Percentiles rank a stretch among this genome's conserved stretches.
Evolutionary conservation across 169 alveolate species (phyloP).

Genomic region (Fabrea salina): DNA sequence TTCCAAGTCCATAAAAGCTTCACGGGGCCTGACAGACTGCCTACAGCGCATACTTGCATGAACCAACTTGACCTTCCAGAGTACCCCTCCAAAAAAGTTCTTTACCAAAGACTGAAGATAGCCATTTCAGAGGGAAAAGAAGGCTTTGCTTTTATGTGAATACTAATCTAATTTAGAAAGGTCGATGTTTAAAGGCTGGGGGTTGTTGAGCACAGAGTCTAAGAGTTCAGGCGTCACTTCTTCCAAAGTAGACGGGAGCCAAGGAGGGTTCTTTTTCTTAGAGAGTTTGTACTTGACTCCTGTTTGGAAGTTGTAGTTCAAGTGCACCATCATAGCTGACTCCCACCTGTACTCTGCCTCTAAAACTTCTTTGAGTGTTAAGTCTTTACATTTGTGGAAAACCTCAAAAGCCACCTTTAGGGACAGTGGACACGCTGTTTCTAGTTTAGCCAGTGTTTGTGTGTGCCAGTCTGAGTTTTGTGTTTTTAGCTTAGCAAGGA

Average conservation of each 20-base stretch:
- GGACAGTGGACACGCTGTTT: slow-evolving; percentile 47
- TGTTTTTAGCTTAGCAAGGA: not conserved
- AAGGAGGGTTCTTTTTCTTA: no score
- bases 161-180: no score
- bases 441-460: slow-evolving; percentile 36
- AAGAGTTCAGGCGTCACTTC: no score
- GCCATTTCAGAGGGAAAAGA: slow-evolving; percentile 95
- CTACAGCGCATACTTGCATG: slow-evolving; percentile 98
- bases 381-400: slow-evolving; percentile 55
- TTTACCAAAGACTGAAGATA: slow-evolving; percentile 84
- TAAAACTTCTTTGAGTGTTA: slow-evolving; percentile 53
- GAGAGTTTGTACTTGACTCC: not conserved
- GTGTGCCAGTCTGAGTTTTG: slow-evolving; percentile 39
- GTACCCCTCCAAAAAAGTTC: slow-evolving; percentile 91
- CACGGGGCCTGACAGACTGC: slow-evolving; percentile 91
- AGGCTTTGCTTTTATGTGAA: slow-evolving; percentile 93
- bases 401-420: slow-evolving; percentile 64
- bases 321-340: not conserved
- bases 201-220: no score
- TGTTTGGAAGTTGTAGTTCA: not conserved
- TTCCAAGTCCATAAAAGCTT: slow-evolving; percentile 91
- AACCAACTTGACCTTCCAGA: slow-evolving; percentile 98
- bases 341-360: slow-evolving; percentile 57
- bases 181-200: no score
- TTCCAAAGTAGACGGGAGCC: no score